Evolutionary conservation across 2,329 filamentous ascomycete species (phyloP), one percentile per base, ranked within the genome.

Genomic region (Eutypa lata): DNA sequence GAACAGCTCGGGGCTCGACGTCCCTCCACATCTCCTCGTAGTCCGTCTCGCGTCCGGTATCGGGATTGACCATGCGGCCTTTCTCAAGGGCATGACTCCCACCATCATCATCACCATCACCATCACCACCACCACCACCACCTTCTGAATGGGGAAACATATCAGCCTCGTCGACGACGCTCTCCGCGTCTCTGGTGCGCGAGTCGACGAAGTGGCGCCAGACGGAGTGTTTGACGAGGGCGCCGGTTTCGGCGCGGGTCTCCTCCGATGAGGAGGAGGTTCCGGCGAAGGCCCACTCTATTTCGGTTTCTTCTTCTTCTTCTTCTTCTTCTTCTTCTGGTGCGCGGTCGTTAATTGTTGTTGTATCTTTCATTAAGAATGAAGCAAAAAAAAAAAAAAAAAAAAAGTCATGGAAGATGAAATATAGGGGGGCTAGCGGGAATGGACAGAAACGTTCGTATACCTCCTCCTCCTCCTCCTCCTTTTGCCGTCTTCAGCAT

Each of bases 21-120:
- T 84, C 80, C 2, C 71, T 66, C 87, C 87, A 90, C 2, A 87
- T 64, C 67, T 90, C 87, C 65, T 89, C 86, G 58, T 91, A 90
- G 1, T 70, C 69, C 10, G 76, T 76, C 38, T 76, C 65, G 1
- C 61, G 42, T 0, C 79, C 78, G 1, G 80, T 82, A 1, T 68
- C 72, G 0, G 82, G 82, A 57, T 88, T 84, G 11, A 77, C 68
- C 79, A 87, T 87, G 13, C 61, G 60, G 0, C 86, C 86, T 43
- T 70, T 78, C 65, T 89, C 86, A 5, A 86, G 67, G 18, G 56
- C 53, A 8, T 37, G 46, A 13, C 53, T 50, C 14, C 48, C 37
- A 37, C 28, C 40, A 11, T 7, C 3, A 76, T 72, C 7, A 61
- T 65, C 19, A n/a, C 52, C 54, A 31, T 52, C 7, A n/a, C n/a